These are phyloP conservation scores for Pseudonitzschia pungens DNA, from an alignment of 108 stramenopile species.

Conservation along the genomic window DNA sequence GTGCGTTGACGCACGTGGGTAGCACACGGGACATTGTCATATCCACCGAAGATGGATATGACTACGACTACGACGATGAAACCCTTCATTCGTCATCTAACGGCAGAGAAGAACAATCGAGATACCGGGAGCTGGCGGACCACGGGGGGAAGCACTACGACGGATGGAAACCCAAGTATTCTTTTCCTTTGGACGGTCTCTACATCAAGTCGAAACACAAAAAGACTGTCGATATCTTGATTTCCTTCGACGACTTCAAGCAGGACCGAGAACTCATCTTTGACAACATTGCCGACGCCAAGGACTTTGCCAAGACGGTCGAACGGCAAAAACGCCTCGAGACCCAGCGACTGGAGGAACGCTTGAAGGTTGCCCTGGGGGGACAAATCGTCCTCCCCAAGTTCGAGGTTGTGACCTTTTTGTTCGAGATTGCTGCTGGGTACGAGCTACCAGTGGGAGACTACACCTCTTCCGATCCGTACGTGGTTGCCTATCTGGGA, in stretches of 20 bases:
- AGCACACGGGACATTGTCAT: not conserved
- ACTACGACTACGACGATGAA: not conserved
- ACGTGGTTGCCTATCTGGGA: slow-evolving; percentile 49
- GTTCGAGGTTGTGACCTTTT: slow-evolving; percentile 41
- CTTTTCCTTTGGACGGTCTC: slow-evolving; percentile 45
- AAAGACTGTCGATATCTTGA: slow-evolving; percentile 28
- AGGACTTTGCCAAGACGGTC: slow-evolving; percentile 42
- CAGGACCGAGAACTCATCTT: slow-evolving; percentile 61
- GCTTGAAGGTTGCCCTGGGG: slow-evolving; percentile 39
- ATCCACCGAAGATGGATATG: slow-evolving; percentile 15
- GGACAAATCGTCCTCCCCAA: slow-evolving; percentile 45
- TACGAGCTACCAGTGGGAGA: slow-evolving; percentile 61
- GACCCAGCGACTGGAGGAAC: slow-evolving; percentile 33
- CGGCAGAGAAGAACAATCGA: not conserved
- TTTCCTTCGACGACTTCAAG: slow-evolving; percentile 29
- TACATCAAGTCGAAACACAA: slow-evolving; percentile 38
- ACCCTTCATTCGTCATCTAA: not conserved
- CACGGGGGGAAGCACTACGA: slow-evolving; percentile 34
- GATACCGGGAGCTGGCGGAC: slow-evolving; percentile 11
- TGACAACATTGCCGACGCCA: slow-evolving; percentile 49
- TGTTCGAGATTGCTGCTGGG: slow-evolving; percentile 77
- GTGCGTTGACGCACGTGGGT: not conserved
- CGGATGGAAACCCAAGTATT: slow-evolving; percentile 65
- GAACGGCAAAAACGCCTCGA: slow-evolving; percentile 44
- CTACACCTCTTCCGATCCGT: slow-evolving; percentile 63